Conservation (phyloP, 805 yeast species). For the Saturnispora silvae region DNA sequence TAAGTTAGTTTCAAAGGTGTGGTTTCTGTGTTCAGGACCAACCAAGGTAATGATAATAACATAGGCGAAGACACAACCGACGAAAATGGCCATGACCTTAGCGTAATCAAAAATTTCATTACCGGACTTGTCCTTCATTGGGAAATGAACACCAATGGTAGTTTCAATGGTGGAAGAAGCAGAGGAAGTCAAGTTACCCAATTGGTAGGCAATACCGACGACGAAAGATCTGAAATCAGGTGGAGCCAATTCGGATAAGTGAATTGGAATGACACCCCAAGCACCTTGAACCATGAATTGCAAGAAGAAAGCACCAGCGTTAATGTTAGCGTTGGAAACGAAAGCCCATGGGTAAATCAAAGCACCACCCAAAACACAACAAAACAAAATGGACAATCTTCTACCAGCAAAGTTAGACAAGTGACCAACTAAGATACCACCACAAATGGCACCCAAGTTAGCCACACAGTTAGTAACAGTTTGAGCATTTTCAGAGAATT, state of each 20-base stretch:
- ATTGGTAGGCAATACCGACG: constrained; percentile 54
- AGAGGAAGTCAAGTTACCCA: constrained; percentile 58
- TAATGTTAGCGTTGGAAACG: constrained; percentile 34
- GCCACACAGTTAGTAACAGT: constrained; percentile 50
- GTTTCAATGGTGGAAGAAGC: constrained; percentile 64
- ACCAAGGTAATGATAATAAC: constrained; percentile 38
- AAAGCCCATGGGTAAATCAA: constrained; percentile 57
- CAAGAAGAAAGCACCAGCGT: constrained; percentile 51
- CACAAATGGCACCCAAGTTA: constrained; percentile 46
- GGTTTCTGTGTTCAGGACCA: constrained; percentile 48
- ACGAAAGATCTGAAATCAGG: constrained; percentile 54
- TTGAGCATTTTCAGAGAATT: constrained; percentile 31
- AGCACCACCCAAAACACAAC: constrained; percentile 49
- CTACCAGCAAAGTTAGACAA: constrained; percentile 45
- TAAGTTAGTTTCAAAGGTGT: constrained; percentile 16
- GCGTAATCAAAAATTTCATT: constrained; percentile 36
- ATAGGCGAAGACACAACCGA: constrained; percentile 51
- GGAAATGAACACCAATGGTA: constrained; percentile 49
- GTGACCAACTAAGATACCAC: constrained; percentile 49
- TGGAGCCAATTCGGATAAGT: constrained; percentile 50
- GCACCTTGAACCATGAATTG: constrained; percentile 61
- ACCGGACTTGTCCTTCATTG: constrained; percentile 26
- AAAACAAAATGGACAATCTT: constrained; percentile 39
- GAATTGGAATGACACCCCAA: constrained; percentile 59
- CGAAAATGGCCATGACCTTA: constrained; percentile 55